A percentile compares a stretch with the other conserved stretches of the same genome.
phyloP scores from a whole-genome alignment of 2,329 filamentous ascomycete genomes.

The Xylariaceae sp. region DNA sequence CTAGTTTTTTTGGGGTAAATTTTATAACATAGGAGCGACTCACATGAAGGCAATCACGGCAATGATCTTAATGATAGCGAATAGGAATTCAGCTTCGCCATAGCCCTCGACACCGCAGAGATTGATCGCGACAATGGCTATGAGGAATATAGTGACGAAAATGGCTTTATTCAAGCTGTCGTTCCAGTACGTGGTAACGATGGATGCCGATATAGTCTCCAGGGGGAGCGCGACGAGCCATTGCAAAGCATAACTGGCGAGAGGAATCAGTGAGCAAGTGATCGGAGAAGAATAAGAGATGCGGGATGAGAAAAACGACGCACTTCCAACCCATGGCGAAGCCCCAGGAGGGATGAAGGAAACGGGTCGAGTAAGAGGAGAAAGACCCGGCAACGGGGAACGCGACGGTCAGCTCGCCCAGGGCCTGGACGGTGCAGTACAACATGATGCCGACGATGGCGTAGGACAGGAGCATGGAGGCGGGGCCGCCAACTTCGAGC shows the following conservation, averaged over 20 bases:
- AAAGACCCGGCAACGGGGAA: slow-evolving; percentile 93
- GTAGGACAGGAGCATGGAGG: slow-evolving; percentile 74
- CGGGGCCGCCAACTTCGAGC: slow-evolving; percentile 69
- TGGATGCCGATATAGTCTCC: slow-evolving; percentile 80
- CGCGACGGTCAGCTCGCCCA: slow-evolving; percentile 85
- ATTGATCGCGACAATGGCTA: slow-evolving; percentile 75
- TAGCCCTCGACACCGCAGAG: slow-evolving; percentile 85
- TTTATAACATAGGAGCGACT: slow-evolving; percentile 14
- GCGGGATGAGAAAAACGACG: slow-evolving; percentile 33
- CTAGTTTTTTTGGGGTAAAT: neutral
- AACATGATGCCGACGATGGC: slow-evolving; percentile 78
- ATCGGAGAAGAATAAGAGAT: neutral
- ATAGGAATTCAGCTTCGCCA: slow-evolving; percentile 84
- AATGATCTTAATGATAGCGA: slow-evolving; percentile 79
- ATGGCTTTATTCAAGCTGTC: slow-evolving; percentile 60
- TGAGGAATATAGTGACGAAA: slow-evolving; percentile 78
- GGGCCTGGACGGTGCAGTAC: slow-evolving; percentile 84
- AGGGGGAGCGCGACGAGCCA: slow-evolving; percentile 82
- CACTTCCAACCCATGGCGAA: slow-evolving; percentile 95
- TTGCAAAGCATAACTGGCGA: slow-evolving; percentile 70
- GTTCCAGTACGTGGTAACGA: slow-evolving; percentile 81
- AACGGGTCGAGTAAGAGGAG: slow-evolving; percentile 84
- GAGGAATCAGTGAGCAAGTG: neutral
- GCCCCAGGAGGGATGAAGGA: slow-evolving; percentile 89
- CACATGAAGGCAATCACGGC: slow-evolving; percentile 88